Evolutionary conservation across 2,329 filamentous ascomycete genomes (phyloP).

Genomic region (Escovopsis sp.): DNA sequence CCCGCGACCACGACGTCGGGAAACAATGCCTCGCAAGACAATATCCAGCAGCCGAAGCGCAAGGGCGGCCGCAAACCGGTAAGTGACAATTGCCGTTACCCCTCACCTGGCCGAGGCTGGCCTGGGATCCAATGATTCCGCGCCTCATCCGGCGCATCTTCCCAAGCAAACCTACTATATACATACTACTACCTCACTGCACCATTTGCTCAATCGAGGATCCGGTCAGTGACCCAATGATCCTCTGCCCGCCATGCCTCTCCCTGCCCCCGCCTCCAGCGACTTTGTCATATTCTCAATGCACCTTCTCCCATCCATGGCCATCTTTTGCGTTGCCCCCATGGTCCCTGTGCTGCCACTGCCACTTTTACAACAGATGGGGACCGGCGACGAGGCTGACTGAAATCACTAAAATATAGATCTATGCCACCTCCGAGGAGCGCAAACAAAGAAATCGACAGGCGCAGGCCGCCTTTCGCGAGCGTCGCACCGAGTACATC

Average conservation of each 20-base stretch:
- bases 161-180: background rate
- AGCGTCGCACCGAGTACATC: conserved; percentile 96
- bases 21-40: conserved; percentile 30
- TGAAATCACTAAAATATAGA: conserved; percentile 37
- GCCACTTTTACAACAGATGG: background rate
- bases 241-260: background rate
- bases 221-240: background rate
- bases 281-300: background rate
- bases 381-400: background rate
- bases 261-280: background rate
- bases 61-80: conserved; percentile 97
- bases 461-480: conserved; percentile 92
- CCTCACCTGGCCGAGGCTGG: background rate
- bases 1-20: conserved; percentile 17
- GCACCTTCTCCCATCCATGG: background rate
- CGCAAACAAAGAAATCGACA: conserved; percentile 95
- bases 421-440: conserved; percentile 97
- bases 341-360: background rate
- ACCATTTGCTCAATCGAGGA: too few species aligned
- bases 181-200: background rate
- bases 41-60: conserved; percentile 60
- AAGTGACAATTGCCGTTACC: conserved; percentile 28
- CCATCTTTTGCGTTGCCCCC: background rate
- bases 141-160: background rate
- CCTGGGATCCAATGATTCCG: too few species aligned